phyloP scores from a whole-genome alignment of 148 eudicot species.

The Linanthus parryae region DNA sequence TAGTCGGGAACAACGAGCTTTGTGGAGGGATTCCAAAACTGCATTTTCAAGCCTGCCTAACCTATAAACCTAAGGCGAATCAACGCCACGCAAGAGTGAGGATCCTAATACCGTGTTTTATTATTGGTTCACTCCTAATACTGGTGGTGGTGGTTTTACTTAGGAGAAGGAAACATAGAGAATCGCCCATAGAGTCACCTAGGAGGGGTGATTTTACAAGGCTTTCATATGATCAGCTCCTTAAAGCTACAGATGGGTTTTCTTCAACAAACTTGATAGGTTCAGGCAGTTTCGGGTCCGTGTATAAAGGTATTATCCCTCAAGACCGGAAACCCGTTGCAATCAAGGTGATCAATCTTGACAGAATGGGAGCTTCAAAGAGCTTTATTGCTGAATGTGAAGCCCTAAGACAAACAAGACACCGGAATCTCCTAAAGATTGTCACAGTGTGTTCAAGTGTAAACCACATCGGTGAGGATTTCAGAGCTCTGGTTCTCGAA shows the following conservation, averaged over 20 bases:
- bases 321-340: not conserved
- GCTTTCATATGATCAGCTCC: not conserved
- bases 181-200: not conserved
- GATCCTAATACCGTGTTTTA: not conserved
- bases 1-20: slow-evolving; percentile 5
- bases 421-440: slow-evolving; percentile 8
- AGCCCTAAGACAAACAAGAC: not conserved
- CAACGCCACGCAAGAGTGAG: not conserved
- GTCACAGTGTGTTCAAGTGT: slow-evolving; percentile 4
- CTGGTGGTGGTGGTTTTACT: slow-evolving; percentile 3
- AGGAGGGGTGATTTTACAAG: not conserved
- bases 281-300: not conserved
- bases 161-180: not conserved
- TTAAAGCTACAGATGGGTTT: slow-evolving; percentile 4
- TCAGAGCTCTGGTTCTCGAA: not conserved
- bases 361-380: slow-evolving; percentile 5
- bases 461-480: not conserved
- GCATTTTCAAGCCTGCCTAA: not conserved
- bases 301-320: not conserved
- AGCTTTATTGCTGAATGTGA: slow-evolving; percentile 11
- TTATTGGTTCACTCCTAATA: not conserved
- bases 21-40: slow-evolving; percentile 10
- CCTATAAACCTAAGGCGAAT: not conserved
- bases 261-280: slow-evolving; percentile 5
- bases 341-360: slow-evolving; percentile 12